Evolutionary conservation across 2,329 filamentous ascomycete genomes (phyloP).

Genomic region (Xylariaceae sp.): DNA sequence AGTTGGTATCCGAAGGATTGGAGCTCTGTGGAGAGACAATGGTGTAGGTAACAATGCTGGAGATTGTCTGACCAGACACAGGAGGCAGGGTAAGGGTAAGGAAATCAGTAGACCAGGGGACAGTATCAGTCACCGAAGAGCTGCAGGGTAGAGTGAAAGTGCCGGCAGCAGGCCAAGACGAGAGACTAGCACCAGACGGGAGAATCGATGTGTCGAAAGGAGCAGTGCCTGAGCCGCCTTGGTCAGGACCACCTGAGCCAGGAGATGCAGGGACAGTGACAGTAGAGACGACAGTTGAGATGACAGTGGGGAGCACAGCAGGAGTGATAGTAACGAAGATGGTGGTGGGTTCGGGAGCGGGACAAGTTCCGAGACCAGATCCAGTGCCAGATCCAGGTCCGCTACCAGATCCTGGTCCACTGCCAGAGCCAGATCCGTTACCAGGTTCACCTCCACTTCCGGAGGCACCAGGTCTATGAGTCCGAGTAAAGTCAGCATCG

Average conservation of each 20-base stretch:
- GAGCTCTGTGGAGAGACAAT: conserved; percentile 31
- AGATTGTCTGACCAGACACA: conserved; percentile 26
- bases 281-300: conserved; percentile 43
- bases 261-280: conserved; percentile 34
- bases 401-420: conserved; percentile 7
- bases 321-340: conserved; percentile 56
- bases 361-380: conserved; percentile 45
- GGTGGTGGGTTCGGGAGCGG: conserved; percentile 48
- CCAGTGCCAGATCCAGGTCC: conserved; percentile 21
- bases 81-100: conserved; percentile 37
- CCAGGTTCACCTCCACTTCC: conserved; percentile 17
- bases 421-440: conserved; percentile 1
- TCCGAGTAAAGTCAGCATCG: conserved; percentile 3
- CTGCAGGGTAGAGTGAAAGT: conserved; percentile 28
- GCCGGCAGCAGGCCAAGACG: conserved; percentile 31
- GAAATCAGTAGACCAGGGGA: conserved; percentile 38
- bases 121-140: conserved; percentile 24
- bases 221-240: conserved; percentile 24
- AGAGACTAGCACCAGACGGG: conserved; percentile 28
- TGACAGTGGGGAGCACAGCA: conserved; percentile 37
- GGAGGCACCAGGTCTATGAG: conserved; percentile 15
- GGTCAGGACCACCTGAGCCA: conserved; percentile 25
- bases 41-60: conserved; percentile 34
- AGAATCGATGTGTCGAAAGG: conserved; percentile 26
- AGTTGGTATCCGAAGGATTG: conserved; percentile 13